phyloP scores from a whole-genome alignment of 2,329 filamentous ascomycete genomes.

The Simplicillium aogashimaense region DNA sequence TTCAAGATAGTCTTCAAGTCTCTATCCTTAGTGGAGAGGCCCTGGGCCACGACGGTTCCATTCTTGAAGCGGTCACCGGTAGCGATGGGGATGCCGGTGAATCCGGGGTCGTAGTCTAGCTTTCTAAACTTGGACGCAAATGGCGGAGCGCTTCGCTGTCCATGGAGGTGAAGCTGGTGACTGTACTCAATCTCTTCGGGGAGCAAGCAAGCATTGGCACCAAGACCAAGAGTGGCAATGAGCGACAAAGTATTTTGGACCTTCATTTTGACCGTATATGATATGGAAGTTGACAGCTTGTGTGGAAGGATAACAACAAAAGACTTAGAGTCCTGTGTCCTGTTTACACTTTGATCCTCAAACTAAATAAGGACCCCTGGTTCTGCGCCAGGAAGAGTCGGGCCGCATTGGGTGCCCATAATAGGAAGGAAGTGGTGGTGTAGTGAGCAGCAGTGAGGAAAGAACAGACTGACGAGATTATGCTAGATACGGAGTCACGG shows the following conservation, averaged over 20 bases:
- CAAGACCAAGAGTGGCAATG: constrained; percentile 13
- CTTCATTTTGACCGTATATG: constrained; percentile 15
- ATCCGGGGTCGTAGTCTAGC: constrained; percentile 6
- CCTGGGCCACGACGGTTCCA: constrained; percentile 24
- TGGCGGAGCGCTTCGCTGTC: background rate
- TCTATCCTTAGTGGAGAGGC: constrained; percentile 21
- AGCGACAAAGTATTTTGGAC: constrained; percentile 9
- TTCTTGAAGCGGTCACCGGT: constrained; percentile 30
- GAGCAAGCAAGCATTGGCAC: constrained; percentile 23
- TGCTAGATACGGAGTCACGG: no score
- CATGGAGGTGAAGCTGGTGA: constrained; percentile 3
- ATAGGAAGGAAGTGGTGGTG: no score
- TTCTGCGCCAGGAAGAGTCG: no score
- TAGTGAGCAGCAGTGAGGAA: no score
- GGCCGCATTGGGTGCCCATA: no score
- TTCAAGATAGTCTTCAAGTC: constrained; percentile 33
- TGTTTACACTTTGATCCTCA: no score
- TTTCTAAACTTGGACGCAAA: constrained; percentile 5
- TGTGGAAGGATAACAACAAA: no score
- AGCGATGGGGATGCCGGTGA: constrained; percentile 25
- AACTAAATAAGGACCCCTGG: no score
- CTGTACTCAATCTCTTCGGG: constrained; percentile 21
- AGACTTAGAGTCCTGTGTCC: no score
- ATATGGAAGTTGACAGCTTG: no score
- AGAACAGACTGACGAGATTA: no score